Evolutionary conservation across 2,329 filamentous ascomycete species (phyloP), one percentile per base, ranked within the genome.

Genomic region (Diaporthe destruens): DNA sequence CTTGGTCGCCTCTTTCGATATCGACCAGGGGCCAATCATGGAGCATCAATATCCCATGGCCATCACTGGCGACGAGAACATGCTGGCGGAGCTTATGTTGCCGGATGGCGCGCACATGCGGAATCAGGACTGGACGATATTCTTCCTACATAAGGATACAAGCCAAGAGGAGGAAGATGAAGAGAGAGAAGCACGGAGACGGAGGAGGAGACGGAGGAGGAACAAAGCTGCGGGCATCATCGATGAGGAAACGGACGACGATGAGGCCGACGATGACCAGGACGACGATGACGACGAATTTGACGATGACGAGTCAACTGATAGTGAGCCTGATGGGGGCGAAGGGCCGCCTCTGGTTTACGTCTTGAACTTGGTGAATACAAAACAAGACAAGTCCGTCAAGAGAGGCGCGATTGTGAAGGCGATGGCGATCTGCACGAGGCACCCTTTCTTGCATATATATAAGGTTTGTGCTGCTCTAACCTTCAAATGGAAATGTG

Each of bases 81-180:
- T 98, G 95, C 84, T 99, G 79, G 96, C 96, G 8, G 96, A 99
- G 85, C 89, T 99, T 79, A 99, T 99, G 96, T 85, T 99, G 81
- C 96, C 96, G 0, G 96, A 99, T 82, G 96, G 98, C 83, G 95
- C 96, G 29, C 96, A 99, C 83, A 91, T 96, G 74, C 90, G 96
- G 51, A 96, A 93, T 79, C 95, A 98, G 83, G 96, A 99, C 81
- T 99, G 96, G 96, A 99, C 96, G 54, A 98, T 98, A 71, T 99
- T 99, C 85, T 99, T 99, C 81, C 82, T 99, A 71, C 96, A 99
- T 84, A 98, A 98, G 81, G 96, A 99, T 81, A 94, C 92, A 4
- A 95, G 91, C 74, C 91, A 92, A 66, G 92, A 94, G 73, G 93
- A 96, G 72, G 95, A 97, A 74, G 93, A 95, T 39, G 89, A 91